phyloP scores from a whole-genome alignment of 345 rosid genomes.

The Raphanus raphanistrum region DNA sequence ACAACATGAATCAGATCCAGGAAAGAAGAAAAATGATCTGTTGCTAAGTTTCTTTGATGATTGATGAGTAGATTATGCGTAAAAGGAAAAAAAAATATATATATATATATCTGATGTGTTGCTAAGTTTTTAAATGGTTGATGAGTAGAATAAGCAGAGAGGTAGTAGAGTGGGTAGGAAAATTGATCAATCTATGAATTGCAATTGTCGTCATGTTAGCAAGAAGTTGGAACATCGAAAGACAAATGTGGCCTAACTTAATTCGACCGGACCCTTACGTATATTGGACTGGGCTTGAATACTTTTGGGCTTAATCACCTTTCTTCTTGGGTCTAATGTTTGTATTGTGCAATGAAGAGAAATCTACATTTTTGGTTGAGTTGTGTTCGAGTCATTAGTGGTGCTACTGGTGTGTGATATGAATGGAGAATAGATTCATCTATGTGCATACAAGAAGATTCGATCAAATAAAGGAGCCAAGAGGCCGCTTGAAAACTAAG shows the following conservation, averaged over 20 bases:
- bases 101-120: background rate
- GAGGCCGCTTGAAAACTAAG: slow-evolving; percentile 33
- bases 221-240: background rate
- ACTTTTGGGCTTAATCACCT: background rate
- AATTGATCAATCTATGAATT: background rate
- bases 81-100: background rate
- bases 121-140: background rate
- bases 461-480: slow-evolving; percentile 21
- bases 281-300: background rate
- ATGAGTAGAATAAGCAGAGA: background rate
- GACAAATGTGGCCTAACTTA: background rate
- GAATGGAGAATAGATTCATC: slow-evolving; percentile 33
- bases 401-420: background rate
- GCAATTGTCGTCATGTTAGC: slow-evolving; percentile 18
- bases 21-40: background rate
- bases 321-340: background rate
- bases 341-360: background rate
- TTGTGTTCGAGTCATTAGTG: background rate
- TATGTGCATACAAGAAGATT: slow-evolving; percentile 3
- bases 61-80: background rate
- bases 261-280: slow-evolving; percentile 23
- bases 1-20: background rate
- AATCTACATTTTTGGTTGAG: background rate
- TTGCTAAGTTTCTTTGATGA: background rate
- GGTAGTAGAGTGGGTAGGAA: background rate